Evolutionary conservation across 1,284 basidiomycete genomes (phyloP).

Genomic region (Singerocomus inundabilis): DNA sequence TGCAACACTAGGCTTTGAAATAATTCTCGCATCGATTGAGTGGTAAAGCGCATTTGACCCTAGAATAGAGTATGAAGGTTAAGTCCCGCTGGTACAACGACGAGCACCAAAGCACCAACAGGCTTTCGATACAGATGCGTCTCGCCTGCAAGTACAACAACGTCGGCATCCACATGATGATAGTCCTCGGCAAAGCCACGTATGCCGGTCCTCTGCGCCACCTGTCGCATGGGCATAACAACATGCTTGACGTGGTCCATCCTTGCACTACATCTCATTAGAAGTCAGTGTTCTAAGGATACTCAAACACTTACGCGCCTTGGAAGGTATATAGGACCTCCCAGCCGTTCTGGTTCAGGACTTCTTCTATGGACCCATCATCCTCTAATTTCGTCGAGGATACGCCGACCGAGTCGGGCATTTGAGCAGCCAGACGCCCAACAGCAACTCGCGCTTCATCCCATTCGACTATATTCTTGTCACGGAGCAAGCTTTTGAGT

Average conservation of each 20-base stretch:
- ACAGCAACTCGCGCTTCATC: conserved; percentile 29
- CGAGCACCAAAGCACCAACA: conserved; percentile 21
- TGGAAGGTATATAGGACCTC: conserved; percentile 35
- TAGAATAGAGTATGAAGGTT: conserved; percentile 8
- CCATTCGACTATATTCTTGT: conserved; percentile 29
- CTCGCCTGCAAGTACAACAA: conserved; percentile 40
- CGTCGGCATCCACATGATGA: conserved; percentile 28
- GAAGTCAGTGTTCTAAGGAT: not conserved
- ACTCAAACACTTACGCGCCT: conserved; percentile 31
- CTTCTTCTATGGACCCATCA: conserved; percentile 30
- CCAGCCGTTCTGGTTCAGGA: conserved; percentile 35
- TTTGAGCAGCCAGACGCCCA: conserved; percentile 12
- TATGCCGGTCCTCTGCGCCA: conserved; percentile 30
- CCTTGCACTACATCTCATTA: conserved; percentile 29
- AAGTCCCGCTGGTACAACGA: not conserved
- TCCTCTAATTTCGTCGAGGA: conserved; percentile 13
- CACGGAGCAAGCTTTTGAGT: conserved; percentile 23
- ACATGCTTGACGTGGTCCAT: conserved; percentile 43
- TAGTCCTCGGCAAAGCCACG: conserved; percentile 38
- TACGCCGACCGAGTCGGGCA: conserved; percentile 12
- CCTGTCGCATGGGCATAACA: conserved; percentile 36
- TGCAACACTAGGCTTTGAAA: conserved; percentile 36
- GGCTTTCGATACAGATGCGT: conserved; percentile 39
- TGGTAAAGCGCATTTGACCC: conserved; percentile 39
- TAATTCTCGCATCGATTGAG: conserved; percentile 26